phyloP scores from a whole-genome alignment of 139 green algal genomes.

The Chlorella sp. region DNA sequence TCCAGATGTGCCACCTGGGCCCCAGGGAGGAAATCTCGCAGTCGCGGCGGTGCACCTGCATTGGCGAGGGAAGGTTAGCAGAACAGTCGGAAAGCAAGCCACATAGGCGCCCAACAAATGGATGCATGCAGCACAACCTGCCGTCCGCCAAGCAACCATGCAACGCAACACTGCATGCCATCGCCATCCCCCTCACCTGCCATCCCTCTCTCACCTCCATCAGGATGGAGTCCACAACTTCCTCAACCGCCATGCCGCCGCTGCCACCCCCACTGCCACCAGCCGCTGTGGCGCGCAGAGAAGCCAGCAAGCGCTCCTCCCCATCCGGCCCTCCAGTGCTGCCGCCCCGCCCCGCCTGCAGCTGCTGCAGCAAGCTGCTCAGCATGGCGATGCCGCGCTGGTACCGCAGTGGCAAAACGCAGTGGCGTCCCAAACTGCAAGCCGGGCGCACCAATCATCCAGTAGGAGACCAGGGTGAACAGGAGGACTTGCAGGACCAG shows the following conservation, averaged over 20 bases:
- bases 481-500: neutral
- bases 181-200: no score
- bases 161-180: no score
- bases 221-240: slow-evolving; percentile 29
- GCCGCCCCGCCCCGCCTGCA: neutral
- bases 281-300: neutral
- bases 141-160: no score
- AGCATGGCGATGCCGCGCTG: slow-evolving; percentile 28
- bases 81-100: no score
- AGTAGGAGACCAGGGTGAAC: neutral
- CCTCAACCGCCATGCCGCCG: slow-evolving; percentile 21
- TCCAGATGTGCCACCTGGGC: slow-evolving; percentile 29
- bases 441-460: neutral
- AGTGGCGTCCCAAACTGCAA: no score
- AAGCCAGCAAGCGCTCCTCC: neutral
- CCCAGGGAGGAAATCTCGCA: slow-evolving; percentile 19
- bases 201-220: slow-evolving; percentile 27
- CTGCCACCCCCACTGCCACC: neutral
- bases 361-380: slow-evolving; percentile 22
- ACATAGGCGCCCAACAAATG: no score
- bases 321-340: no score
- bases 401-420: neutral
- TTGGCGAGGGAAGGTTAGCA: no score
- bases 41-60: slow-evolving; percentile 20
- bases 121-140: no score